phyloP scores from a whole-genome alignment of 306 rosid genomes.

The Gynostemma pentaphyllum region DNA sequence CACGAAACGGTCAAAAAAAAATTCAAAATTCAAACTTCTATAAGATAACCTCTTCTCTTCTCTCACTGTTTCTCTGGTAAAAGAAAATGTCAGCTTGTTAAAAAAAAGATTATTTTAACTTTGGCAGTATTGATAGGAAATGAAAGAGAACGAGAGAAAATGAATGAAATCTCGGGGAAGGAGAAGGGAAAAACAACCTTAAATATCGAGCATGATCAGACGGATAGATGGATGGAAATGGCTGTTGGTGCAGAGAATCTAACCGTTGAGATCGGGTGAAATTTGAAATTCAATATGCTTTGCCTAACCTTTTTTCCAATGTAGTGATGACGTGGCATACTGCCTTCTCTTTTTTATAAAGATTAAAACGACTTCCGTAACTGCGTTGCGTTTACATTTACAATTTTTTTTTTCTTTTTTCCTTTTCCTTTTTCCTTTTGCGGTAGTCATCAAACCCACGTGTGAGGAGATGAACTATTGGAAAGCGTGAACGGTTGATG shows the following conservation, averaged over 20 bases:
- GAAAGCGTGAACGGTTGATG: not conserved
- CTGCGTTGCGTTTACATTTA: too few relatives aligned
- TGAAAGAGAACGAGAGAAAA: not conserved
- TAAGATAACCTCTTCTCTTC: not conserved
- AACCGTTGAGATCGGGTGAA: conserved; percentile 8
- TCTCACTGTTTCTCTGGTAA: not conserved
- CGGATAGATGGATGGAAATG: conserved; percentile 1
- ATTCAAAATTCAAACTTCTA: conserved; percentile 47
- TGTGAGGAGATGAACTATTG: not conserved
- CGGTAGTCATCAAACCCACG: not conserved
- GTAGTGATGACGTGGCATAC: conserved; percentile 1
- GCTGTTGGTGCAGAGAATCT: not conserved
- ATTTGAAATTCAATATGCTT: conserved; percentile 10
- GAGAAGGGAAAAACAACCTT: not conserved
- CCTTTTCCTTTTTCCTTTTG: not conserved
- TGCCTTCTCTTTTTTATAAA: not conserved
- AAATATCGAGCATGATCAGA: not conserved
- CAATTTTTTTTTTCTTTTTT: not conserved
- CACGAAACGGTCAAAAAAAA: conserved; percentile 16
- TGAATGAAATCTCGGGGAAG: not conserved
- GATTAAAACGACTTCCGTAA: not conserved
- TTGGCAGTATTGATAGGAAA: not conserved
- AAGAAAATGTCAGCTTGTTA: not conserved
- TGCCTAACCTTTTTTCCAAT: not conserved
- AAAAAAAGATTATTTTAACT: not conserved